Conservation (phyloP, 108 stramenopile genomes). For the Fistulifera pelliculosa region DNA sequence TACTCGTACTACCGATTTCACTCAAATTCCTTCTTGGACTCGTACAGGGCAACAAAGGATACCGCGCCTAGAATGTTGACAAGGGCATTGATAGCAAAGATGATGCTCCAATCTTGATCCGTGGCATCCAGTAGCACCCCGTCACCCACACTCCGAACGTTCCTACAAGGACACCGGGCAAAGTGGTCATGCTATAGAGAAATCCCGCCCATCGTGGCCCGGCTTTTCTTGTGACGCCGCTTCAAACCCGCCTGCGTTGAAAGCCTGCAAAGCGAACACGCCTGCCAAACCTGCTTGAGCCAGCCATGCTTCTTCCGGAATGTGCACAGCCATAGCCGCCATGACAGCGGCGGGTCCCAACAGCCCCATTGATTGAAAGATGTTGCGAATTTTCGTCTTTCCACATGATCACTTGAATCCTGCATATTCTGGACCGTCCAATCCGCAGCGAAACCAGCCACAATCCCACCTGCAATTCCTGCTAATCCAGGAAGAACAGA, state of each 20-base stretch:
- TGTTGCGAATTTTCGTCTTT: constrained; percentile 57
- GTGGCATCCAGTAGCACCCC: constrained; percentile 57
- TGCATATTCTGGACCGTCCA: too few species aligned
- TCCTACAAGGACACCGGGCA: constrained; percentile 65
- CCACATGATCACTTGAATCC: too few species aligned
- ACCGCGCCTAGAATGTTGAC: constrained; percentile 49
- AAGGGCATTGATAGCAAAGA: constrained; percentile 56
- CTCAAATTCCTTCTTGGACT: constrained; percentile 66
- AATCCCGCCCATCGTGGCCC: constrained; percentile 63
- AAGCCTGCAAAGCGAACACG: constrained; percentile 54
- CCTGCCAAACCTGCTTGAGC: constrained; percentile 51
- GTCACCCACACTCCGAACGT: constrained; percentile 51
- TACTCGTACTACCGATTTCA: too few species aligned
- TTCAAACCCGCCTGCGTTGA: constrained; percentile 66
- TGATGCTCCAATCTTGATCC: constrained; percentile 51
- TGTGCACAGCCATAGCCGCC: constrained; percentile 29
- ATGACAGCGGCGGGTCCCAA: constrained; percentile 72
- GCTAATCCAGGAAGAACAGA: constrained; percentile 62
- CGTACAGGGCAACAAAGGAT: constrained; percentile 50
- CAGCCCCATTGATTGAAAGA: constrained; percentile 66
- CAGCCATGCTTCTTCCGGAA: constrained; percentile 39
- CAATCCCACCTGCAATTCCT: constrained; percentile 61
- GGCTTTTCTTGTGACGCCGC: constrained; percentile 77
- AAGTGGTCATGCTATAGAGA: constrained; percentile 51
- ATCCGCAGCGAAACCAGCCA: constrained; percentile 67